phyloP scores from a whole-genome alignment of 2,329 filamentous ascomycete species.

The Decorospora gaudefroyi region DNA sequence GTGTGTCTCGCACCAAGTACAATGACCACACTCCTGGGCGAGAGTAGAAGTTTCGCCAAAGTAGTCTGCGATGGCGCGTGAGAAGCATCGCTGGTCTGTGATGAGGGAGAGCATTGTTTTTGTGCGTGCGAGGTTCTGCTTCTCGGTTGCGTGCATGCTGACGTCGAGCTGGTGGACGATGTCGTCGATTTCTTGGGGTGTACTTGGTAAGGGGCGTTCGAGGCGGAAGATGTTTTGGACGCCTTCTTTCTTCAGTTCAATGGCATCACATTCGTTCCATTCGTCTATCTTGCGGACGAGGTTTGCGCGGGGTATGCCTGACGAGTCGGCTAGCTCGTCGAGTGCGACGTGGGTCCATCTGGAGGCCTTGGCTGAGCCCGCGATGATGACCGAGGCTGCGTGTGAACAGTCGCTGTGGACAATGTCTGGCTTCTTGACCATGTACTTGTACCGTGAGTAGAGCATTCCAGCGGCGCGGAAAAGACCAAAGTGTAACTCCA shows the following conservation, averaged over 20 bases:
- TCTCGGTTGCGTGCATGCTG: conserved; percentile 58
- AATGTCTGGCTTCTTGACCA: conserved; percentile 35
- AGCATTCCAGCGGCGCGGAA: conserved; percentile 61
- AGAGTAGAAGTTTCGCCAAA: conserved; percentile 59
- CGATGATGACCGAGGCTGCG: conserved; percentile 54
- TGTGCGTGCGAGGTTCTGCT: conserved; percentile 58
- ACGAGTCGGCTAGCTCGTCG: conserved; percentile 42
- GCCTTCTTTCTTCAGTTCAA: conserved; percentile 59
- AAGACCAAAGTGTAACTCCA: conserved; percentile 63
- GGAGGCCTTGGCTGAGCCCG: conserved; percentile 48
- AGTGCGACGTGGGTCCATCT: conserved; percentile 58
- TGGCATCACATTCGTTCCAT: conserved; percentile 55
- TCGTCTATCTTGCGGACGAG: conserved; percentile 61
- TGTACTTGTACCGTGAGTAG: conserved; percentile 61
- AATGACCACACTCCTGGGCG: conserved; percentile 59
- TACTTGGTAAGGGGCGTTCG: conserved; percentile 53
- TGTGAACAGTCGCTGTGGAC: conserved; percentile 48
- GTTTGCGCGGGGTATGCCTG: conserved; percentile 51
- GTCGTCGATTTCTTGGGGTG: conserved; percentile 48
- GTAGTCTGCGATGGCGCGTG: conserved; percentile 58
- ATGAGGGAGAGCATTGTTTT: conserved; percentile 59
- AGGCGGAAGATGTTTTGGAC: conserved; percentile 61
- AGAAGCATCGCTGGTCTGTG: conserved; percentile 58
- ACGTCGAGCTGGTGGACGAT: conserved; percentile 56
- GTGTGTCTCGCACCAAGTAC: conserved; percentile 54